A percentile compares a stretch with the other conserved stretches of the same genome.
These are phyloP conservation scores for Cladochytrium replicatum DNA, from an alignment of 192 early-diverging fungal genomes.

Conservation along the genomic window DNA sequence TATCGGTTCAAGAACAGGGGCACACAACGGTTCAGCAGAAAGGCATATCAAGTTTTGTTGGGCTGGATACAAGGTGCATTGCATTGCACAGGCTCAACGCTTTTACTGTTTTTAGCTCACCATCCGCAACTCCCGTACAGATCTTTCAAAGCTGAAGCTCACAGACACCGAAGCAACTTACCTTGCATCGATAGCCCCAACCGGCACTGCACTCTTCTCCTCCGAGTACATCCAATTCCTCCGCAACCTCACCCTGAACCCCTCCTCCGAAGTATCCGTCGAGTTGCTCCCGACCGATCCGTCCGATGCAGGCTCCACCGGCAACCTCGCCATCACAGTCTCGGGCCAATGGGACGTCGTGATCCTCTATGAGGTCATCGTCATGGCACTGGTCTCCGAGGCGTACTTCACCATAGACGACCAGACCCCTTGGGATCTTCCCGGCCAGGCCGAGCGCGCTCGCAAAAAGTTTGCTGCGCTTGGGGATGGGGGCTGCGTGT, in stretches of 20 bases:
- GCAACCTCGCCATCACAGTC: slow-evolving; percentile 36
- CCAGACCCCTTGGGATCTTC: slow-evolving; percentile 56
- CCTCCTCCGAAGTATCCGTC: slow-evolving; percentile 36
- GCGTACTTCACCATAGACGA: slow-evolving; percentile 59
- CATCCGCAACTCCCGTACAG: not conserved
- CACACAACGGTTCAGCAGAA: slow-evolving; percentile 24
- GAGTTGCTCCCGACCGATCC: too few relatives aligned
- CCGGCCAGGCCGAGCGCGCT: slow-evolving; percentile 46
- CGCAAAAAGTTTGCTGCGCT: slow-evolving; percentile 39
- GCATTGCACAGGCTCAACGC: not conserved
- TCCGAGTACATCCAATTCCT: slow-evolving; percentile 51
- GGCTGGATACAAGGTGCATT: not conserved
- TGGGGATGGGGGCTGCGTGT: slow-evolving; percentile 44
- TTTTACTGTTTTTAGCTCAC: not conserved
- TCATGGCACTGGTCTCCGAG: slow-evolving; percentile 61
- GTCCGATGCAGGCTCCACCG: slow-evolving; percentile 12
- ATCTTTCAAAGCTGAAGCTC: slow-evolving; percentile 7
- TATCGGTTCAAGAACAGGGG: slow-evolving; percentile 63
- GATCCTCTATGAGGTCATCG: slow-evolving; percentile 67
- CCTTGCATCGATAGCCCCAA: too few relatives aligned
- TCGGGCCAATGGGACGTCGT: slow-evolving; percentile 56
- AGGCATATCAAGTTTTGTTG: not conserved
- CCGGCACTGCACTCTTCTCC: slow-evolving; percentile 50
- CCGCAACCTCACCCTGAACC: slow-evolving; percentile 44
- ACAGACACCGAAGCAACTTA: slow-evolving; percentile 27